phyloP scores from a whole-genome alignment of 441 rosid species.

The Gossypium gossypioides region DNA sequence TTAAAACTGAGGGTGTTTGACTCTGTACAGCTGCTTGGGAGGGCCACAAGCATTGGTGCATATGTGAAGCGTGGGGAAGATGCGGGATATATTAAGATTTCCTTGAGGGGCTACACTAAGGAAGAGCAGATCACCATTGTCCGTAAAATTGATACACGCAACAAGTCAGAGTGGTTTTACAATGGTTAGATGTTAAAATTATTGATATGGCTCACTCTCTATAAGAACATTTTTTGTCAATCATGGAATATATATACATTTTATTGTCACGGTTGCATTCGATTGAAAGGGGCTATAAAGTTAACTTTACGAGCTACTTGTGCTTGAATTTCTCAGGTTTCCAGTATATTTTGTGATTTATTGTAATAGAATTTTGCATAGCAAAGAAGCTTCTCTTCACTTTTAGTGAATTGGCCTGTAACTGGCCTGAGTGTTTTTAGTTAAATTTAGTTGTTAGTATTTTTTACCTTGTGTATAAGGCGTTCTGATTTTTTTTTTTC shows the following conservation, averaged over 20 bases:
- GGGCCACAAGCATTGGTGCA: conserved; percentile 78
- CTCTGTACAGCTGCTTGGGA: conserved; percentile 69
- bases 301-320: neutral
- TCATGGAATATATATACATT: neutral
- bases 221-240: neutral
- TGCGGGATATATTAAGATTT: conserved; percentile 59
- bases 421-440: neutral
- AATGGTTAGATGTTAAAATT: conserved; percentile 41
- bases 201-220: conserved; percentile 6
- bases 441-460: neutral
- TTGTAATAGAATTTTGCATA: neutral
- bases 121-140: conserved; percentile 44
- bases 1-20: conserved; percentile 11
- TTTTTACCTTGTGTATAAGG: neutral
- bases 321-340: neutral
- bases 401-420: neutral
- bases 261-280: neutral
- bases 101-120: conserved; percentile 51
- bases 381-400: neutral
- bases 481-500: neutral
- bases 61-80: conserved; percentile 92
- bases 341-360: neutral
- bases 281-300: neutral
- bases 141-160: conserved; percentile 75
- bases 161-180: conserved; percentile 88